A percentile compares a stretch with the other conserved stretches of the same genome.
Conservation (phyloP, 2,329 filamentous ascomycete genomes). For the Colletotrichum karsti region DNA sequence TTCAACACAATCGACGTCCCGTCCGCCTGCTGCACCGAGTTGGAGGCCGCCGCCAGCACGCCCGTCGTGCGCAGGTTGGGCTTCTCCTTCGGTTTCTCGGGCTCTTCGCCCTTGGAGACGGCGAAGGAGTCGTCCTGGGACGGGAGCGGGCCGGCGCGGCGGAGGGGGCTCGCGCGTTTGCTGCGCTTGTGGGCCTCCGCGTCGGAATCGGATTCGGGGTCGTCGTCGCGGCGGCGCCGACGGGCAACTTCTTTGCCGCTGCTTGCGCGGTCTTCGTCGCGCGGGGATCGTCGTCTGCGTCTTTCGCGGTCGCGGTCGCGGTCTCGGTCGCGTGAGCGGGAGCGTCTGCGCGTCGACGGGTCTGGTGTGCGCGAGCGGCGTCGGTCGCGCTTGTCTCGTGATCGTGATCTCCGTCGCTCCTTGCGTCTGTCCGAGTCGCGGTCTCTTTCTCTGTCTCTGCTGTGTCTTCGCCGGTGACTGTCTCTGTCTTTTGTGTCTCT, state of each 20-base stretch:
- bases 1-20: conserved; percentile 85
- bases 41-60: conserved; percentile 86
- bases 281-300: conserved; percentile 37
- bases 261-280: conserved; percentile 19
- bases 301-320: conserved; percentile 34
- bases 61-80: conserved; percentile 87
- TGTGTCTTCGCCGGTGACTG: conserved; percentile 17
- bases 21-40: conserved; percentile 75
- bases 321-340: conserved; percentile 31
- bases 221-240: background rate
- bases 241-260: conserved; percentile 17
- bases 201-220: conserved; percentile 36
- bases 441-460: conserved; percentile 10
- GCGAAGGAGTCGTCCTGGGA: conserved; percentile 70
- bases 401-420: conserved; percentile 13
- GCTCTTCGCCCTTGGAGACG: conserved; percentile 57
- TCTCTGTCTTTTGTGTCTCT: conserved; percentile 5
- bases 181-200: conserved; percentile 39
- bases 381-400: conserved; percentile 17
- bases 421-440: conserved; percentile 10
- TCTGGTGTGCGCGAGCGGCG: conserved; percentile 25
- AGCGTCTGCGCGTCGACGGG: conserved; percentile 5
- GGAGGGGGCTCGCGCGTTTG: conserved; percentile 32
- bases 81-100: conserved; percentile 78
- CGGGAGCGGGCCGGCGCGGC: conserved; percentile 60